These are phyloP conservation scores for Lippia alba DNA, from an alignment of 305 asterid species.

Conservation along the genomic window DNA sequence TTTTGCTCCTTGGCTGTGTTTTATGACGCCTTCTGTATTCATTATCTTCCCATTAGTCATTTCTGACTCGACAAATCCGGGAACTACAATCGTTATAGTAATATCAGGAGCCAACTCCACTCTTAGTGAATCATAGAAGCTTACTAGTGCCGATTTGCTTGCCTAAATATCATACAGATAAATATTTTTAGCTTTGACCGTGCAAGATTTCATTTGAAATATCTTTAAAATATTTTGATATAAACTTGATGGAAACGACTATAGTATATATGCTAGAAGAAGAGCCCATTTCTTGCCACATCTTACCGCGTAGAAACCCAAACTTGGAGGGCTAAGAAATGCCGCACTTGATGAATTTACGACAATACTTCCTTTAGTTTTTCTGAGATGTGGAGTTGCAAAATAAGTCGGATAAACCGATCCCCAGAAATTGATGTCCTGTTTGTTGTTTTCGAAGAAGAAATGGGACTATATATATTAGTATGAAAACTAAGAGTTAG, in stretches of 20 bases:
- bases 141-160: background rate
- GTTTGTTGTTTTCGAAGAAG: background rate
- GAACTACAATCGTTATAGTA: background rate
- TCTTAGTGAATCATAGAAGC: slow-evolving; percentile 15
- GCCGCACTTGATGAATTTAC: slow-evolving; percentile 5
- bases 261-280: too few relatives aligned
- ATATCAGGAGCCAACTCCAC: slow-evolving; percentile 6
- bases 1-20: background rate
- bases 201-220: too few relatives aligned
- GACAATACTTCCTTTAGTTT: background rate
- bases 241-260: too few relatives aligned
- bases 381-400: slow-evolving; percentile 8
- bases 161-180: background rate
- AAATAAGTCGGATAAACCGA: slow-evolving; percentile 9
- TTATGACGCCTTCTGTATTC: background rate
- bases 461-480: too few relatives aligned
- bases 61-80: slow-evolving; percentile 4
- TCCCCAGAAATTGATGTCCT: slow-evolving; percentile 13
- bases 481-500: too few relatives aligned
- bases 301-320: slow-evolving; percentile 4
- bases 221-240: too few relatives aligned
- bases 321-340: background rate
- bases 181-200: too few relatives aligned
- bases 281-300: background rate
- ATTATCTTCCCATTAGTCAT: background rate